phyloP scores from a whole-genome alignment of 1,139 yeast species.

The Taphrina flavorubra region DNA sequence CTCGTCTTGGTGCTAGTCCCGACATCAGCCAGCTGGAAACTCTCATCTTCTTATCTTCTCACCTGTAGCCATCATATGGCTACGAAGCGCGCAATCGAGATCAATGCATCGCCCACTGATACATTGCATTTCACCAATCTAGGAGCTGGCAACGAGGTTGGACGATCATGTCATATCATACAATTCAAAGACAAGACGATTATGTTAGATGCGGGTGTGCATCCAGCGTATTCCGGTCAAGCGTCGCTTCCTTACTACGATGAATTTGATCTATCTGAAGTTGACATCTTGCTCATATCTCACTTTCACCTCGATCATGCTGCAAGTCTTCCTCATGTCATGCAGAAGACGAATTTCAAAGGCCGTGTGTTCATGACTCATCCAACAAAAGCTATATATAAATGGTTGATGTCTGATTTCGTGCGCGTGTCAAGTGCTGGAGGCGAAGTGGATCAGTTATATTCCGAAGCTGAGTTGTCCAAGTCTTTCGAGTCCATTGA shows the following conservation, averaged over 20 bases:
- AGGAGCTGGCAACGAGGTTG: slow-evolving; percentile 99
- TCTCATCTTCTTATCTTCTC: too few species aligned
- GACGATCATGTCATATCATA: slow-evolving; percentile 90
- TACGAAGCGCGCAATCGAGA: slow-evolving; percentile 20
- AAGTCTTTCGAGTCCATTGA: slow-evolving; percentile 89
- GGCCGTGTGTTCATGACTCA: slow-evolving; percentile 99
- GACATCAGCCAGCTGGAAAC: too few species aligned
- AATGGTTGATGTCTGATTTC: slow-evolving; percentile 93
- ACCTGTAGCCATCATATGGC: slow-evolving; percentile 6
- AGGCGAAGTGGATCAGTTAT: slow-evolving; percentile 61
- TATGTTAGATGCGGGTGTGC: slow-evolving; percentile 97
- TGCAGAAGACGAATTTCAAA: slow-evolving; percentile 92
- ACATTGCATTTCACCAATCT: slow-evolving; percentile 76
- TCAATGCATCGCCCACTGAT: slow-evolving; percentile 47
- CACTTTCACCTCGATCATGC: slow-evolving; percentile 98
- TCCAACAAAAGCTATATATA: slow-evolving; percentile 95
- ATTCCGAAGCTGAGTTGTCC: slow-evolving; percentile 87
- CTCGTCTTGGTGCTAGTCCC: too few species aligned
- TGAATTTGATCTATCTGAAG: slow-evolving; percentile 85
- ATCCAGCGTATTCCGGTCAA: slow-evolving; percentile 90
- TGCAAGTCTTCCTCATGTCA: slow-evolving; percentile 94
- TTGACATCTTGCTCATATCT: slow-evolving; percentile 83
- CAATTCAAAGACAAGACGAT: slow-evolving; percentile 95
- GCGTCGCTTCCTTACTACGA: slow-evolving; percentile 94
- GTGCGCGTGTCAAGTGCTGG: slow-evolving; percentile 69